These are phyloP conservation scores for Juglanconis oblonga DNA, from an alignment of 2,329 filamentous ascomycete species.

Conservation along the genomic window DNA sequence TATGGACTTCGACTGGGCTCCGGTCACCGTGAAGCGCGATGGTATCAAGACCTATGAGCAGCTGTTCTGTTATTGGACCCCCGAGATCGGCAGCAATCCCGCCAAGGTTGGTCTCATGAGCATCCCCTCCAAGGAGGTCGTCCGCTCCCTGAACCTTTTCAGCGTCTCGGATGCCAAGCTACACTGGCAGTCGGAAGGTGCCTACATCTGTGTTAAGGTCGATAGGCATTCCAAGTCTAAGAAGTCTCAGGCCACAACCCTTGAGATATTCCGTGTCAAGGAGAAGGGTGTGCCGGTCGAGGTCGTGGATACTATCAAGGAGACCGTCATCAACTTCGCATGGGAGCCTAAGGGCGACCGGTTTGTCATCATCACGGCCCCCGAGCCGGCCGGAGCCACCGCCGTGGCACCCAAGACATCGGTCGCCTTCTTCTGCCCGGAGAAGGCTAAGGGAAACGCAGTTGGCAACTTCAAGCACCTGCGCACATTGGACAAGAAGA, in stretches of 20 bases:
- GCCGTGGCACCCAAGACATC: constrained; percentile 91
- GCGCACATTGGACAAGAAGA: constrained; percentile 96
- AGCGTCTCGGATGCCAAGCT: constrained; percentile 97
- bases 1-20: constrained; percentile 97
- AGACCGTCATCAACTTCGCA: constrained; percentile 98
- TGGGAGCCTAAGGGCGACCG: constrained; percentile 98
- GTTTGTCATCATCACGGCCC: constrained; percentile 94
- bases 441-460: constrained; percentile 79
- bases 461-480: constrained; percentile 96
- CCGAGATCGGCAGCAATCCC: constrained; percentile 95
- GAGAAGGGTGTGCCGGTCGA: constrained; percentile 99
- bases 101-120: constrained; percentile 97
- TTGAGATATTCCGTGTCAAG: constrained; percentile 95
- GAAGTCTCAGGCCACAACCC: constrained; percentile 93
- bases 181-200: constrained; percentile 95
- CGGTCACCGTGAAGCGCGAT: constrained; percentile 75
- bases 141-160: constrained; percentile 94
- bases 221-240: constrained; percentile 99
- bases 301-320: constrained; percentile 95
- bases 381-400: constrained; percentile 73
- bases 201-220: constrained; percentile 97
- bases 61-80: constrained; percentile 97
- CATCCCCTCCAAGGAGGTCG: constrained; percentile 89
- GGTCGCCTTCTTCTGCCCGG: constrained; percentile 93
- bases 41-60: constrained; percentile 91